Evolutionary conservation across 306 rosid species (phyloP), one percentile per base, ranked within the genome.

Genomic region (Luffa acutangula): DNA sequence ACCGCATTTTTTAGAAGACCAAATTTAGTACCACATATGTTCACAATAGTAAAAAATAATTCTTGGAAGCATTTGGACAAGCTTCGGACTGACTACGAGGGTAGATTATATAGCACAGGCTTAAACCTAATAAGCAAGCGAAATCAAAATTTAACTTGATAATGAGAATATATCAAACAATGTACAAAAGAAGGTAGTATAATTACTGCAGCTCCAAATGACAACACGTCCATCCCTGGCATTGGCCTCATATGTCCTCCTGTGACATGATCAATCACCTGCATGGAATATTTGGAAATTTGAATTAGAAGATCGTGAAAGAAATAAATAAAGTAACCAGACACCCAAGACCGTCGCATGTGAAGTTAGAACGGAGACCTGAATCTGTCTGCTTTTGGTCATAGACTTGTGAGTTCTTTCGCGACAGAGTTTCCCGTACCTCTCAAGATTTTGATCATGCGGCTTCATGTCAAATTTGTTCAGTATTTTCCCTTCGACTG

Each of bases 381-480:
- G 93, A 80, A 89, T 94, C 90, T 89, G 93, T 90, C 98, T 92
- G 66, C 18, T 86, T 85, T 88, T 92, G 78, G 87, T 90, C 90
- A 81, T 89, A 80, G 85, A 87, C 78, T 89, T 89, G 70, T 81
- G 78, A 71, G 94, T 92, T 77, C 98, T 89, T 85, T 94, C 94
- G 57, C 98, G 94, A 81, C 92, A 92, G 59, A 92, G 88, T 83
- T 94, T 90, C 83, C 93, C 96, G 76, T 94, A 92, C 75, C 84
- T 80, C 77, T 94, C 98, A 70, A 94, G 81, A 83, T 77, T 91
- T 85, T 88, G 89, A 85, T 79, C 82, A 79, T 88, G 88, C 25
- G 96, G 97, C 83, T 87, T 94, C 96, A 92, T 92, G 85, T 92
- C 94, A 85, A 94, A 89, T 75, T 92, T 94, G 88, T 89, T 75